phyloP scores from a whole-genome alignment of 441 rosid genomes.

The Cnidoscolus chayamansa region DNA sequence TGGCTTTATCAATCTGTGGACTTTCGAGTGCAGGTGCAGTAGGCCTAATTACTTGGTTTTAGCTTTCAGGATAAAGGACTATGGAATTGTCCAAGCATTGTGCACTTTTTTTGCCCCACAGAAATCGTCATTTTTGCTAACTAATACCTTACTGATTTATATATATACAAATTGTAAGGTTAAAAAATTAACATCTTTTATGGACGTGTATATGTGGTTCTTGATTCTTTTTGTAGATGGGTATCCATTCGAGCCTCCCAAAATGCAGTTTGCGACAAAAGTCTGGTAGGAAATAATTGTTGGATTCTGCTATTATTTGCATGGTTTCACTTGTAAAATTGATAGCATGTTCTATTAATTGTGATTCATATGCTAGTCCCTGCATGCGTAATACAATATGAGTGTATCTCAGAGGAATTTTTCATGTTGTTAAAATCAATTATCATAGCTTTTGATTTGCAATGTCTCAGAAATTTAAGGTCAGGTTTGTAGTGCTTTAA shows the following conservation, averaged over 20 bases:
- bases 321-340: constrained; percentile 7
- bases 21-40: neutral
- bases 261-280: constrained; percentile 92
- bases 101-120: neutral
- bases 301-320: neutral
- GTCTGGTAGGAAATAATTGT: constrained; percentile 67
- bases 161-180: neutral
- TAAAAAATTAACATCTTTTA: neutral
- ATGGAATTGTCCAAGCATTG: neutral
- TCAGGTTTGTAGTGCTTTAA: too few relatives aligned
- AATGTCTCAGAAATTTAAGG: too few relatives aligned
- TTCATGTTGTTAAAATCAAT: neutral
- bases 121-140: neutral
- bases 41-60: neutral
- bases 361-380: neutral
- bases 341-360: neutral
- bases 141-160: neutral
- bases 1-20: neutral
- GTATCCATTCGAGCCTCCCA: constrained; percentile 98
- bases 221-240: constrained; percentile 67
- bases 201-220: constrained; percentile 18
- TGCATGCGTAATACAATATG: neutral
- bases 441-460: neutral
- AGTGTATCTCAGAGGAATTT: neutral
- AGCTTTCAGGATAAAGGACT: neutral